These are phyloP conservation scores for Paracorniculantispora psalliotae DNA, from an alignment of 2,329 filamentous ascomycete genomes.

Conservation along the genomic window DNA sequence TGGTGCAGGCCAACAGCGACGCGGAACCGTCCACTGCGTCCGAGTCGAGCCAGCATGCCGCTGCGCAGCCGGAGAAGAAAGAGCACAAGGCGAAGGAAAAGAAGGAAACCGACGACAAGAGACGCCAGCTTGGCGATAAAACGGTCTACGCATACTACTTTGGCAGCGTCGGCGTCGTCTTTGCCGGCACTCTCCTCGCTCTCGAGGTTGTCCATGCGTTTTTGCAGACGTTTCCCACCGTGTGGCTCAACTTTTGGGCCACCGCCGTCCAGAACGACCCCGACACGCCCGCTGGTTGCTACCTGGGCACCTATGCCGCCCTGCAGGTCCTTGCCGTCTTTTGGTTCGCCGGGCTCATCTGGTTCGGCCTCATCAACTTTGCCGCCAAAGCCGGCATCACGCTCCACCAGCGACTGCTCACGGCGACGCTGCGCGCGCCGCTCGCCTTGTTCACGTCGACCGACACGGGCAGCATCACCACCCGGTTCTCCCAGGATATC, in stretches of 20 bases:
- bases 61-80: background rate
- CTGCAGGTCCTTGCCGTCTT: constrained; percentile 20
- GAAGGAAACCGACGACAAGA: constrained; percentile 16
- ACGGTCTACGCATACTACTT: constrained; percentile 27
- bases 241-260: constrained; percentile 30
- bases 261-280: constrained; percentile 18
- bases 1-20: background rate
- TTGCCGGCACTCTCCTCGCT: constrained; percentile 19
- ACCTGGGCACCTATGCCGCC: constrained; percentile 23
- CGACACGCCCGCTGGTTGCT: constrained; percentile 14
- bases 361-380: constrained; percentile 25
- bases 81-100: constrained; percentile 22
- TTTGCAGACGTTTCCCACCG: constrained; percentile 25
- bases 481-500: constrained; percentile 41
- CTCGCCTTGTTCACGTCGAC: constrained; percentile 36
- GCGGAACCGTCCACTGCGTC: background rate
- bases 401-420: constrained; percentile 22
- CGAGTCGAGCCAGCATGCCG: background rate
- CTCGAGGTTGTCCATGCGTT: constrained; percentile 24
- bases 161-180: constrained; percentile 23
- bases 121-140: constrained; percentile 25
- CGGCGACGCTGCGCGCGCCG: constrained; percentile 29
- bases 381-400: constrained; percentile 24
- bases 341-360: constrained; percentile 21
- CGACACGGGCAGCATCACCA: constrained; percentile 37